Base-by-base conservation (phyloP, 768 basidiomycete species). In the Suillus spraguei region DNA sequence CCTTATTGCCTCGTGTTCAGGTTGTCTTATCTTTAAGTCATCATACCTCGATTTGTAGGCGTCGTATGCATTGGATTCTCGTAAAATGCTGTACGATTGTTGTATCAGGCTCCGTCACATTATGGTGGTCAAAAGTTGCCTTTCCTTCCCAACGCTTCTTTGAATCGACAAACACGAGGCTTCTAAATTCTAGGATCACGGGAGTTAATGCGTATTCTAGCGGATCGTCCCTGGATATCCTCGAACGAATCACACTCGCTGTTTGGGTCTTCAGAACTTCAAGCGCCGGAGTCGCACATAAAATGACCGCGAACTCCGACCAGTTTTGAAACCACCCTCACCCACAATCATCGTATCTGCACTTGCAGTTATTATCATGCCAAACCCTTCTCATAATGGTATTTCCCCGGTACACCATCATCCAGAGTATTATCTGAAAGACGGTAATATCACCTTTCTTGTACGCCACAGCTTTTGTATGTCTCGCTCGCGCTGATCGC, bases 1-100 rank as follows among this genome's bases (percentile, higher is more conserved):
- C 39, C 28, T 58, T 38, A 28, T 22, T 24, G 17, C 56, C 56
- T 58, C 56, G 39, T 58, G 56, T 58, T 28, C 17, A 28, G 8
- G 22, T 22, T 28, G 24, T 5, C 38, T 39, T 56, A 28, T 56
- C 36, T 24, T 39, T 39, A 10, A 56, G 24, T 56, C 16, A 56
- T 56, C 55, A 39, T 1, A 17, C 16, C 24, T 24, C 24, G 55
- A 22, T 56, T 39, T 39, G 54, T 38, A 24, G 54, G 54, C 36
- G 13, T n/a, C 35, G 5, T 55, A n/a, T 22, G 8, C 52, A 38
- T 22, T 28, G 49, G 28, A 32, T 50, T 50, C 2, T 16, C 9
- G 49, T 28, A 36, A 38, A 24, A 56, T 56, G 54, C 13, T 55
- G 36, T 24, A 16, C 32, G 0, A 33, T 53, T 11, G 17, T 53